Evolutionary conservation across 2,329 filamentous ascomycete species (phyloP).

Genomic region (Cercospora canescens): DNA sequence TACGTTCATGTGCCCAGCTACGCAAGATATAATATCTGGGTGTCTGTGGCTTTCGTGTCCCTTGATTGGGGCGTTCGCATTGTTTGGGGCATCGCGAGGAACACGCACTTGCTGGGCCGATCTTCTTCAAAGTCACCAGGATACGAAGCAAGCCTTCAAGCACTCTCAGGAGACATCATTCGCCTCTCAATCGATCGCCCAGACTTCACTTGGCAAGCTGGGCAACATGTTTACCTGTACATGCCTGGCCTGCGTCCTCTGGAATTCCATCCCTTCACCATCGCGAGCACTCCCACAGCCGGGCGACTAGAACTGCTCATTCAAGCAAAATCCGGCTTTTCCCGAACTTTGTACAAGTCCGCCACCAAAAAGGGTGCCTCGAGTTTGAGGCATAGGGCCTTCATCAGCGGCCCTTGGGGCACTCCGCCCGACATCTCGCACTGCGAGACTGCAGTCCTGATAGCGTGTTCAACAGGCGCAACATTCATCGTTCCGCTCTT

Average conservation of each 20-base stretch:
- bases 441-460: conserved; percentile 61
- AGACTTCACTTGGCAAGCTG: conserved; percentile 59
- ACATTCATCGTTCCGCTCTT: conserved; percentile 60
- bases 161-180: conserved; percentile 57
- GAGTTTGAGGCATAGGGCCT: conserved; percentile 20
- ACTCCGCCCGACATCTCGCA: conserved; percentile 47
- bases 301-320: conserved; percentile 38
- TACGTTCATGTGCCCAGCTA: conserved; percentile 49
- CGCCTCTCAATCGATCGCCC: conserved; percentile 58
- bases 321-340: conserved; percentile 34
- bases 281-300: conserved; percentile 43
- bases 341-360: conserved; percentile 28
- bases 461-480: conserved; percentile 62
- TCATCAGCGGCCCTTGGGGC: conserved; percentile 35
- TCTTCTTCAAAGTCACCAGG: conserved; percentile 19
- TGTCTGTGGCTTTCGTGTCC: conserved; percentile 31
- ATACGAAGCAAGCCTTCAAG: conserved; percentile 30
- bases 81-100: conserved; percentile 28
- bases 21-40: conserved; percentile 33
- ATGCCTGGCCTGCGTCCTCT: conserved; percentile 56
- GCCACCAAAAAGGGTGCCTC: conserved; percentile 15
- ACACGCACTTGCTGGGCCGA: conserved; percentile 26
- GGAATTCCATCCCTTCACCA: conserved; percentile 66
- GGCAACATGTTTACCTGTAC: conserved; percentile 64
- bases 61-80: conserved; percentile 34